Percentiles rank a stretch among this genome's conserved stretches.
phyloP scores from a whole-genome alignment of 257 asterid species.

The Ilex aquifolium region DNA sequence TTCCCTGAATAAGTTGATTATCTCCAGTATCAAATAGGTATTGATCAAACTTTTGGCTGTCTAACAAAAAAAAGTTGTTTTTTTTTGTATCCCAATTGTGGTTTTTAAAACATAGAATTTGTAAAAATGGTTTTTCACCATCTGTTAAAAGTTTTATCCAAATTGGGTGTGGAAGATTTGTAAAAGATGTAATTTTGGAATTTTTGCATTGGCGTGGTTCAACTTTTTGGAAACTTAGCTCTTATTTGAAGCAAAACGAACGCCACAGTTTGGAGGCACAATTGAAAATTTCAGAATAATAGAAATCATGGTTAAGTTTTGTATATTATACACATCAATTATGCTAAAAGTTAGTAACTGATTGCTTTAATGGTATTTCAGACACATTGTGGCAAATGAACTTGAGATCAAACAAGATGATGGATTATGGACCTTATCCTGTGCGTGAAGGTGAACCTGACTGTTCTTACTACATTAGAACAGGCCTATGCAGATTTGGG shows the following conservation, averaged over 20 bases:
- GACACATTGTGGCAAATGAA: constrained; percentile 71
- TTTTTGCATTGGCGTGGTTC: background rate
- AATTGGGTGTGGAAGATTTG: no score
- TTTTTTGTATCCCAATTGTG: no score
- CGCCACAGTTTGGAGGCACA: no score
- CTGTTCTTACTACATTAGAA: constrained; percentile 80
- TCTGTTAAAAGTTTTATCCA: no score
- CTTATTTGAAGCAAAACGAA: background rate
- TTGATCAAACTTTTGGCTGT: no score
- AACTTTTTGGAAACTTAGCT: background rate
- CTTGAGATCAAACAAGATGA: constrained; percentile 61
- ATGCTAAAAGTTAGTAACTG: constrained; percentile 14
- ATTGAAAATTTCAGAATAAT: background rate
- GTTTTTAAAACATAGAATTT: no score
- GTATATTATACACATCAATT: background rate
- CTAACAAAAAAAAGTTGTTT: no score
- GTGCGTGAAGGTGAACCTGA: constrained; percentile 86
- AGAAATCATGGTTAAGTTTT: background rate
- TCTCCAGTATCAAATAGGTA: no score
- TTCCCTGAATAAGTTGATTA: no score
- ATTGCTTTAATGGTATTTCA: constrained; percentile 27
- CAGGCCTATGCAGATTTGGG: constrained; percentile 90
- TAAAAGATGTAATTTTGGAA: no score
- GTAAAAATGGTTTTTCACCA: no score
- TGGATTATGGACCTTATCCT: constrained; percentile 70